Evolutionary conservation across 1,139 yeast species (phyloP).

Genomic region (Lodderomyces margitis): DNA sequence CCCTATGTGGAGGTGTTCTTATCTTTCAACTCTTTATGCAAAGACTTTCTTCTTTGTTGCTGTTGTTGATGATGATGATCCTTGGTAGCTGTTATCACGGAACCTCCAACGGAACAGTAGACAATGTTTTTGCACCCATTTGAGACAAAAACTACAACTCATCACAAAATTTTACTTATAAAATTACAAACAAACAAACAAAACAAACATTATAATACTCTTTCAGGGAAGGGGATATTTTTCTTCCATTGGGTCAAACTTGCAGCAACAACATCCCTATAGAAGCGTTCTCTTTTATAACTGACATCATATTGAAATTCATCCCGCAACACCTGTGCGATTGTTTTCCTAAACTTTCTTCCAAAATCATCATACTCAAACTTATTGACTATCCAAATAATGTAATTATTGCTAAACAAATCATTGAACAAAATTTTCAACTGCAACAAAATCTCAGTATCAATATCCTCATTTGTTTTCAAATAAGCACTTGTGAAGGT

Average conservation of each 20-base stretch:
- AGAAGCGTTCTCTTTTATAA: slow-evolving; percentile 6
- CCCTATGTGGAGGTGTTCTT: no score
- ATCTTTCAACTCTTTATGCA: no score
- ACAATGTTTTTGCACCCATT: background rate
- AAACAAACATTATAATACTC: no score
- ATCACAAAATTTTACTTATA: background rate
- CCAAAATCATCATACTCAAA: slow-evolving; percentile 10
- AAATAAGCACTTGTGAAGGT: slow-evolving; percentile 6
- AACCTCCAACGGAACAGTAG: background rate
- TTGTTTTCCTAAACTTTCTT: slow-evolving; percentile 8
- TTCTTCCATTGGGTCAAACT: slow-evolving; percentile 11
- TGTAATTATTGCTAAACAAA: slow-evolving; percentile 7
- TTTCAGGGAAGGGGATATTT: slow-evolving; percentile 9
- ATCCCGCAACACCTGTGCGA: slow-evolving; percentile 6
- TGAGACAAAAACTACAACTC: background rate
- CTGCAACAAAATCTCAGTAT: slow-evolving; percentile 8
- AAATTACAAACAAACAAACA: background rate
- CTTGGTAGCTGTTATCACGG: background rate
- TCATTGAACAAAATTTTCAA: slow-evolving; percentile 8
- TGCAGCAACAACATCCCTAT: slow-evolving; percentile 11
- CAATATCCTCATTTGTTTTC: slow-evolving; percentile 3
- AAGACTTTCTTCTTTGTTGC: no score
- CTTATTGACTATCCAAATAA: slow-evolving; percentile 10
- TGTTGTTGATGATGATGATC: no score
- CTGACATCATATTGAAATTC: slow-evolving; percentile 9